phyloP scores from a whole-genome alignment of 2,329 filamentous ascomycete species.

The Cyclaneusma minus region DNA sequence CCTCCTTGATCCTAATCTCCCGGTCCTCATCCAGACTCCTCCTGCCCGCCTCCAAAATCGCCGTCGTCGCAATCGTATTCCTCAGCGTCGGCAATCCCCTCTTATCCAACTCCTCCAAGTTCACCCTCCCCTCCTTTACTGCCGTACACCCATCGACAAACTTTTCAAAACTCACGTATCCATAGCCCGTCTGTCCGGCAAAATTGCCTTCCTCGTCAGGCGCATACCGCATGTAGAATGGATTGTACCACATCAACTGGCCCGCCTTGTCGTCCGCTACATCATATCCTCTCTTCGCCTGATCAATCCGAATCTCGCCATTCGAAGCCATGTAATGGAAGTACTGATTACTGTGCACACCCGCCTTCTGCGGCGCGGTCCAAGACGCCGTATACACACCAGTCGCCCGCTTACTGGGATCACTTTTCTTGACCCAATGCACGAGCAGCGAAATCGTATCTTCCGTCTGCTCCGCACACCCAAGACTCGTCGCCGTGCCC shows the following conservation, averaged over 20 bases:
- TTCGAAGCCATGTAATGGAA: constrained; percentile 83
- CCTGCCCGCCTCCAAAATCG: constrained; percentile 77
- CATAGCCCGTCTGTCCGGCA: constrained; percentile 78
- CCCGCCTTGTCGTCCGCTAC: constrained; percentile 66
- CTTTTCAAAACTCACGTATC: constrained; percentile 90
- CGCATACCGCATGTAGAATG: constrained; percentile 90
- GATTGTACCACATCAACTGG: constrained; percentile 75
- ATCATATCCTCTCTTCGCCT: constrained; percentile 89
- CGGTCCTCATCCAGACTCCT: constrained; percentile 71
- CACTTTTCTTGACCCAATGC: constrained; percentile 65
- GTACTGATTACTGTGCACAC: constrained; percentile 94
- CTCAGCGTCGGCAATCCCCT: constrained; percentile 70
- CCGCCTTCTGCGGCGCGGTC: constrained; percentile 84
- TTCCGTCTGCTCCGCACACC: constrained; percentile 69
- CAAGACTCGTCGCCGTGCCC: constrained; percentile 63
- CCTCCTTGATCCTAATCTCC: constrained; percentile 57
- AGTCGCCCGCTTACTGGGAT: constrained; percentile 58
- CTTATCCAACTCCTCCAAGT: constrained; percentile 60
- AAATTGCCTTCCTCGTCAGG: constrained; percentile 94
- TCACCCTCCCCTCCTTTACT: constrained; percentile 59
- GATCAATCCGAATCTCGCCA: constrained; percentile 80
- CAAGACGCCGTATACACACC: constrained; percentile 88
- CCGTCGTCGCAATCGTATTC: constrained; percentile 84
- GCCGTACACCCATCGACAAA: constrained; percentile 77
- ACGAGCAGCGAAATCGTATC: constrained; percentile 87